Base-by-base conservation (phyloP, 257 asterid genomes). In the Rauvolfia tetraphylla region DNA sequence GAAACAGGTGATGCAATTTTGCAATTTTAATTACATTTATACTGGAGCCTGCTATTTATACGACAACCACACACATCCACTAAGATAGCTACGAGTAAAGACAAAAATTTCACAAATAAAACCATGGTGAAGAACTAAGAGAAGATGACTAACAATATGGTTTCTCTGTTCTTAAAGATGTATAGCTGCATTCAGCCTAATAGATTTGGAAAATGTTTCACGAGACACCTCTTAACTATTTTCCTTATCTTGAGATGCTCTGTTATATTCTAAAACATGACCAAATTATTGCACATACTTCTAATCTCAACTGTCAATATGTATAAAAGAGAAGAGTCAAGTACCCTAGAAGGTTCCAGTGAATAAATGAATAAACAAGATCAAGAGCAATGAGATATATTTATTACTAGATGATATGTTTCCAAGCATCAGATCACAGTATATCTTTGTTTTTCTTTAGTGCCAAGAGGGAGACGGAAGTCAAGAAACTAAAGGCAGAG, bases 401-500 rank as follows among this genome's bases (percentile, higher is more conserved):
- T 4, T 46, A 63, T 15, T 63, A 63, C 69, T 15, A 33, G 13
- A 63, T 18, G 27, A 33, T n/a, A 34, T 15, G 70, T 65, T 39
- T 22, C 29, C 27, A 12, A 66, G 71, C 49, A 66, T 38, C 18
- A 36, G 31, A 66, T 27, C 2, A 29, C 15, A 67, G 27, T 31
- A 70, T 44, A 2, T 25, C 57, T 5, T 3, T n/a, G 39, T 41
- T 68, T 46, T 39, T 22, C 38, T 69, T 31, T 29, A 31, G 39
- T 44, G 22, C 25, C 42, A 33, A 48, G 42, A 71, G 2, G 42
- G 18, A 33, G 46, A 65, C 29, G 20, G 46, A 65, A 73, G 42
- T 7, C 22, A 68, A 57, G 27, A 69, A 68, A 56, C 14, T 77
- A 78, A 76, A 54, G 57, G 20, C 56, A 27, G 59, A 59, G 71